Evolutionary conservation across 345 rosid species (phyloP).

Genomic region (Trapa incisa): DNA sequence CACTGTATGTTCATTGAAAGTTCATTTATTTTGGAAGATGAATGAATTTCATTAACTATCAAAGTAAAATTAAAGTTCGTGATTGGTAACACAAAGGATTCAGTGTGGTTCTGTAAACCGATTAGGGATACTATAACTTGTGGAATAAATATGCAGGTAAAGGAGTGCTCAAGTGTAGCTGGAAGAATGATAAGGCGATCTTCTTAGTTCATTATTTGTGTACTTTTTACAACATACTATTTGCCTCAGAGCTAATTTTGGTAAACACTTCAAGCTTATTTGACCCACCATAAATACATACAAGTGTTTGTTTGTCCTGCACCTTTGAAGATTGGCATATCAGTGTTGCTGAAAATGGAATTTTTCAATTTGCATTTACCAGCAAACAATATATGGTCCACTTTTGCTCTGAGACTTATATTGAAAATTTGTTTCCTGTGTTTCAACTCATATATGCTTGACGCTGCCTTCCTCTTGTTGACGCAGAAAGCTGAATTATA

Average conservation of each 20-base stretch:
- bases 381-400: not conserved
- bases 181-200: too few species aligned
- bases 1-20: not conserved
- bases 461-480: not conserved
- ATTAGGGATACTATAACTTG: too few species aligned
- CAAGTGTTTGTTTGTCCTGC: not conserved
- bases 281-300: not conserved
- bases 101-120: too few species aligned
- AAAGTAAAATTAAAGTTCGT: not conserved
- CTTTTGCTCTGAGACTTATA: not conserved
- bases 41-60: too few species aligned
- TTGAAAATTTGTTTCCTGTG: not conserved
- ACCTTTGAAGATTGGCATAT: not conserved
- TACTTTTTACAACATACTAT: too few species aligned
- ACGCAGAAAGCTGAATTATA: constrained; percentile 54
- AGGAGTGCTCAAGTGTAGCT: too few species aligned
- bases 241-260: not conserved
- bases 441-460: not conserved
- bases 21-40: not conserved
- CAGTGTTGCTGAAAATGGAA: not conserved
- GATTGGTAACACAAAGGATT: too few species aligned
- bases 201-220: too few species aligned
- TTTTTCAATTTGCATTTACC: not conserved
- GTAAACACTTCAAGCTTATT: not conserved
- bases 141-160: too few species aligned